Evolutionary conservation across 2,329 filamentous ascomycete species (phyloP), one percentile per base, ranked within the genome.

Genomic region (Colletotrichum sojae): DNA sequence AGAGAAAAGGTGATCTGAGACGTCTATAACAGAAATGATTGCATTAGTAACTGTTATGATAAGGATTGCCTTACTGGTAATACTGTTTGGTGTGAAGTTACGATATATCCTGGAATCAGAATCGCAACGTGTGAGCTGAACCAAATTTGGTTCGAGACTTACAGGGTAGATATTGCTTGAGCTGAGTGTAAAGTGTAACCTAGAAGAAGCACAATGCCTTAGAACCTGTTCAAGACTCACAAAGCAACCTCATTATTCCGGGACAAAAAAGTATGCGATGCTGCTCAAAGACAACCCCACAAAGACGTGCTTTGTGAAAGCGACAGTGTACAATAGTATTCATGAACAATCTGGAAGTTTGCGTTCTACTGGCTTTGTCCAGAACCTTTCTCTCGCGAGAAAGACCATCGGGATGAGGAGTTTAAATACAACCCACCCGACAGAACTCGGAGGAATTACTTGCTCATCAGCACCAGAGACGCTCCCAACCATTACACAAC

Each of bases 341-440:
- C 12, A 51, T 20, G 45, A 58, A 58, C 43, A 51, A 2, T 10
- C 10, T 3, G 9, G 6, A 31, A 39, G 25, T 22, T 12, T 49
- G 15, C 12, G 27, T 25, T 25, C 15, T 48, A 49, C 16, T 9
- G 20, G 12, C 53, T 58, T 64, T 64, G 31, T 58, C 15, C 6
- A n/a, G 45, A 39, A 16, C 15, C 10, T n/a, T 16, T 51, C 58
- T 3, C 12, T 25, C 12, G 16, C 2, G 20, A 64, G 43, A 6
- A 9, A 58, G 8, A 31, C n/a, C 16, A 40, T n/a, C 16, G n/a
- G 10, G 18, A 18, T 43, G 1, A 12, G 13, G 27, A 18, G 48
- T 20, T 31, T 58, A 58, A 49, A 64, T 64, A 64, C 40, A 51
- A 31, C 4, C 22, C 5, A 15, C 4, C 20, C 18, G 20, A 20